Conservation (phyloP, 1,284 basidiomycete genomes). For the Filobasidium uniguttulatum region DNA sequence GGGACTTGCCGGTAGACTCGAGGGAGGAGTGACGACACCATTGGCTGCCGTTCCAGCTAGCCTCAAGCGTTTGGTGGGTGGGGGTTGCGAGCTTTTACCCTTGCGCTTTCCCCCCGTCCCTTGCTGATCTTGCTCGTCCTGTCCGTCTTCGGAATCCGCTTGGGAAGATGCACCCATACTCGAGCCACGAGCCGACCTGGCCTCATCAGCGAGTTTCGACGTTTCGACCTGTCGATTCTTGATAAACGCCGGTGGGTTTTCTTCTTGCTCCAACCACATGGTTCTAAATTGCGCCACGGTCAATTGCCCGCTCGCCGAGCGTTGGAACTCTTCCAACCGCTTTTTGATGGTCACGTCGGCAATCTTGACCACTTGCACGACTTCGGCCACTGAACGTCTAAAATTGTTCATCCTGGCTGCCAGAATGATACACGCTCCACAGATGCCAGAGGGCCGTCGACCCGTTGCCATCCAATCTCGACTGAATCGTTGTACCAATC, state of each 20-base stretch:
- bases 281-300: slow-evolving; percentile 84
- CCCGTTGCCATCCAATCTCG: slow-evolving; percentile 97
- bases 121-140: slow-evolving; percentile 22
- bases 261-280: slow-evolving; percentile 68
- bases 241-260: slow-evolving; percentile 71
- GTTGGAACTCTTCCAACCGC: slow-evolving; percentile 88
- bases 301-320: slow-evolving; percentile 69
- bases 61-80: no score
- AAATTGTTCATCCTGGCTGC: slow-evolving; percentile 99
- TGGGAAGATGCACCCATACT: slow-evolving; percentile 17
- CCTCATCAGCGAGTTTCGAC: slow-evolving; percentile 29
- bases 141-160: slow-evolving; percentile 36
- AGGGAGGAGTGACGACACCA: no score
- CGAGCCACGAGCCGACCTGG: slow-evolving; percentile 4
- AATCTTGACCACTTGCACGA: slow-evolving; percentile 97
- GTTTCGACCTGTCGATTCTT: slow-evolving; percentile 41
- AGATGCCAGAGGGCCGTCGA: slow-evolving; percentile 89
- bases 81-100: no score
- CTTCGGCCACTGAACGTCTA: slow-evolving; percentile 77
- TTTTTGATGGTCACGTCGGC: slow-evolving; percentile 88
- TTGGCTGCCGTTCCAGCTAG: no score
- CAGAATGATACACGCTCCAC: slow-evolving; percentile 85
- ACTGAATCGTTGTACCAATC: slow-evolving; percentile 87
- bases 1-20: no score
- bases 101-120: slow-evolving; percentile 18